Base-by-base conservation (phyloP, 257 asterid species). In the Jacaranda copaia region DNA sequence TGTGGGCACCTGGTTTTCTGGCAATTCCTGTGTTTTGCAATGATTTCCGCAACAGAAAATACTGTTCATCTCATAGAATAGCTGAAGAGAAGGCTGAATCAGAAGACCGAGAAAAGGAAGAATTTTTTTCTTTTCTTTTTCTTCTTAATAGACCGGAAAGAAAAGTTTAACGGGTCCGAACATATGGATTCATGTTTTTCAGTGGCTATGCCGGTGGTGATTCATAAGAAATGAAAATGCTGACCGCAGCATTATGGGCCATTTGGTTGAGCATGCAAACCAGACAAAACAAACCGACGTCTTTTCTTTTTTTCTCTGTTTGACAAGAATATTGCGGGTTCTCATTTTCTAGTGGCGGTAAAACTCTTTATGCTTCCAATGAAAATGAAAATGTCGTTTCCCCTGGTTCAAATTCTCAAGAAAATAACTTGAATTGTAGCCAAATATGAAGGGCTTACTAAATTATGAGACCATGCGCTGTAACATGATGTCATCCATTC, bases 211-310 rank as follows among this genome's bases (percentile, higher is more conserved):
- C 14, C 14, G 38, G 45, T n/a, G 36, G 60, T 14, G 67, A 71
- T 58, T 72, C 68, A 72, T 59, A 58, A 73, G 36, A 32, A 46
- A 45, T 73, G 70, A 48, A 74, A 74, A 61, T 74, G 71, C 20
- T 74, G 72, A 74, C 79, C n/a, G 36, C 70, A 32, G 49, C 70
- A 68, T 7, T 45, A 12, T 6, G 57, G 72, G 8, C 45, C 15
- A 63, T 63, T 63, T 38, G 15, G 51, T 39, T 36, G 69, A 13
- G 49, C 10, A 6, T 38, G 20, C 10, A 63, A 39, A 63, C 45
- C 13, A 38, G 57, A 62, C 61, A 73, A 74, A 74, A 15, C 6
- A 18, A 35, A 74, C 79, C 79, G 72, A 74, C 53, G 4, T 14
- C 11, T 42, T 56, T 25, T 15, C 19, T 19, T 5, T 3, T 15